Conservation (phyloP, 2,329 filamentous ascomycete genomes). For the Neonectria hederae region DNA sequence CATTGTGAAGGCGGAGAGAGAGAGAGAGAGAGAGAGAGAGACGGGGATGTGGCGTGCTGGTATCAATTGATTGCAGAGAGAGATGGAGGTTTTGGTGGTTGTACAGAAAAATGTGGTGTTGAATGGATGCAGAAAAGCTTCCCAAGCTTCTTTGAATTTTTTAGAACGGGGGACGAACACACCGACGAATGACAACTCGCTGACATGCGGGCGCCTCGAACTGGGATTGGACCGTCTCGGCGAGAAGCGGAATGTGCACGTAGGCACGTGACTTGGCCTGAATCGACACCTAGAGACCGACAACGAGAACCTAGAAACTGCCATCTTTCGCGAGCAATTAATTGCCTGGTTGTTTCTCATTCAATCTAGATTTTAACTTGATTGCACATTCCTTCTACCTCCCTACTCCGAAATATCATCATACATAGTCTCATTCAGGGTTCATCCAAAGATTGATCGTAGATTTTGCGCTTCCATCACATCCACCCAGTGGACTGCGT, state of each 20-base stretch:
- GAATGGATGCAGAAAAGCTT: constrained; percentile 26
- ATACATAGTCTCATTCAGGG: constrained; percentile 17
- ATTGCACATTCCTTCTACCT: not conserved
- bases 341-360: not conserved
- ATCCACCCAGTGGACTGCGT: constrained; percentile 54
- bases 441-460: constrained; percentile 47
- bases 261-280: not conserved
- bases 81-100: constrained; percentile 24
- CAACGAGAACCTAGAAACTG: too few relatives aligned
- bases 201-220: not conserved
- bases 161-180: constrained; percentile 25
- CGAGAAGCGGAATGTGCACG: constrained; percentile 9
- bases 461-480: constrained; percentile 51
- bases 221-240: constrained; percentile 3
- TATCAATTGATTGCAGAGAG: constrained; percentile 13
- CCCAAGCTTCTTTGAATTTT: constrained; percentile 37
- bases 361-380: not conserved
- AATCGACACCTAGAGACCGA: not conserved
- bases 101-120: not conserved
- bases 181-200: constrained; percentile 22
- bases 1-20: constrained; percentile 60
- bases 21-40: too few relatives aligned
- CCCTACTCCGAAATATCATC: not conserved
- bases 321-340: not conserved
- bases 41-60: constrained; percentile 10